Conservation (phyloP, 208 protist genomes). For the Trichomonas gallinae region DNA sequence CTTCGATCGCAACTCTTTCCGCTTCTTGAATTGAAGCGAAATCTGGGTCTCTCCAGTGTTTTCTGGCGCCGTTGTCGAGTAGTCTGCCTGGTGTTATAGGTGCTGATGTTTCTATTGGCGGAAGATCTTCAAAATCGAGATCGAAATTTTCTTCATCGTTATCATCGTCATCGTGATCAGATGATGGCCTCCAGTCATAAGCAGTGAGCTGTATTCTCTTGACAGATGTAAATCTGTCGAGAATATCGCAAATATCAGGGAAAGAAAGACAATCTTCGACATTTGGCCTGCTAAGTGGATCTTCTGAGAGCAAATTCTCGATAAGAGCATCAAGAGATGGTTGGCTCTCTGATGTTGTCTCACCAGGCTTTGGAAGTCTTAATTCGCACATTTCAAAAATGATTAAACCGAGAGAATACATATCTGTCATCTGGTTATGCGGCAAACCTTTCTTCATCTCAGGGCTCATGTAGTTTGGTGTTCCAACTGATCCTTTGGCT, state of each 20-base stretch:
- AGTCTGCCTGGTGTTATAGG: not conserved
- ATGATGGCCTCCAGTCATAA: not conserved
- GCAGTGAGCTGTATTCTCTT: not conserved
- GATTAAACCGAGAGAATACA: not conserved
- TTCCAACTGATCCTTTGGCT: not conserved
- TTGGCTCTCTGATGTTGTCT: not conserved
- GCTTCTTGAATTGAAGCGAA: not conserved
- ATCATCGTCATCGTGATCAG: not conserved
- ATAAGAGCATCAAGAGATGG: not conserved
- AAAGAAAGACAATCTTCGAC: not conserved
- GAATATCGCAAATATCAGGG: not conserved
- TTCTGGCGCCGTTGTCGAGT: not conserved
- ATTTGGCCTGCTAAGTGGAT: not conserved
- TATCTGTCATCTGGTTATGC: not conserved
- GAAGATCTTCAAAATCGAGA: not conserved
- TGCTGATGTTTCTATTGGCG: not conserved
- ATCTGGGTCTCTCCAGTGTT: not conserved
- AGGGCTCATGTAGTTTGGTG: not conserved
- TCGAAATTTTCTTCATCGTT: not conserved
- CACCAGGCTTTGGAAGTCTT: not conserved
- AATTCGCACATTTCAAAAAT: not conserved
- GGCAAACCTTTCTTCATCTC: not conserved
- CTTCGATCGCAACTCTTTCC: not conserved
- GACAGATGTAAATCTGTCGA: not conserved
- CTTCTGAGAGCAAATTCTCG: not conserved